These are phyloP conservation scores for Daldinia bambusicola DNA, from an alignment of 495 filamentous ascomycete species.

Conservation along the genomic window DNA sequence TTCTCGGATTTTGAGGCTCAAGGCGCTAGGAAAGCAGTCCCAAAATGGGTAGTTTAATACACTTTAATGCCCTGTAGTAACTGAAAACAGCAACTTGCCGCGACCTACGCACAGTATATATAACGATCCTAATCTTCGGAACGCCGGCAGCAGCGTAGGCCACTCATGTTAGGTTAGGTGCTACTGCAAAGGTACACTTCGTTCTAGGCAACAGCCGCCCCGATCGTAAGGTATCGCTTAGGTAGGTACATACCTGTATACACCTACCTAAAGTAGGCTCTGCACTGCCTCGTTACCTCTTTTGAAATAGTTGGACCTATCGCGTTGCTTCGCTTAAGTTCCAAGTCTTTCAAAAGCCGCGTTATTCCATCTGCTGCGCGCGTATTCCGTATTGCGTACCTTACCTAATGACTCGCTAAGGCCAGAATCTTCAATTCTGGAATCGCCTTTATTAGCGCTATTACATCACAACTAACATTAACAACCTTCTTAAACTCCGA, in stretches of 20 bases:
- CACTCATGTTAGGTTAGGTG: too few species aligned
- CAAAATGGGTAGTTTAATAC: not conserved
- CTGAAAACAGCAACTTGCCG: not conserved
- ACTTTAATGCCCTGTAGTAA: not conserved
- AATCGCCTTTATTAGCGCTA: conserved; percentile 6
- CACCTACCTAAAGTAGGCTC: too few species aligned
- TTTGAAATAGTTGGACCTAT: too few species aligned
- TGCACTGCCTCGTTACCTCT: conserved; percentile 39
- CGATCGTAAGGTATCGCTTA: conserved; percentile 17
- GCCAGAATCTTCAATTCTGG: not conserved
- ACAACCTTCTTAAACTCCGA: not conserved
- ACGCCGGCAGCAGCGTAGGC: conserved; percentile 28
- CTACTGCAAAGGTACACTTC: not conserved
- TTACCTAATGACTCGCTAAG: not conserved
- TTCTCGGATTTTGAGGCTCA: not conserved
- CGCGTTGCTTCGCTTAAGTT: too few species aligned
- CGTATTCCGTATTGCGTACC: too few species aligned
- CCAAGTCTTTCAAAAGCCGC: too few species aligned
- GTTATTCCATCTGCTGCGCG: too few species aligned
- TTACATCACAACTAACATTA: conserved; percentile 1
- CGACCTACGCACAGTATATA: not conserved
- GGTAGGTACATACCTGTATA: too few species aligned
- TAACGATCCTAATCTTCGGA: conserved; percentile 19
- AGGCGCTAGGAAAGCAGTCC: not conserved
- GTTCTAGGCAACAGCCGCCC: conserved; percentile 32